These are phyloP conservation scores for Paraphoma sp. DNA, from an alignment of 2,329 filamentous ascomycete genomes.

Conservation along the genomic window DNA sequence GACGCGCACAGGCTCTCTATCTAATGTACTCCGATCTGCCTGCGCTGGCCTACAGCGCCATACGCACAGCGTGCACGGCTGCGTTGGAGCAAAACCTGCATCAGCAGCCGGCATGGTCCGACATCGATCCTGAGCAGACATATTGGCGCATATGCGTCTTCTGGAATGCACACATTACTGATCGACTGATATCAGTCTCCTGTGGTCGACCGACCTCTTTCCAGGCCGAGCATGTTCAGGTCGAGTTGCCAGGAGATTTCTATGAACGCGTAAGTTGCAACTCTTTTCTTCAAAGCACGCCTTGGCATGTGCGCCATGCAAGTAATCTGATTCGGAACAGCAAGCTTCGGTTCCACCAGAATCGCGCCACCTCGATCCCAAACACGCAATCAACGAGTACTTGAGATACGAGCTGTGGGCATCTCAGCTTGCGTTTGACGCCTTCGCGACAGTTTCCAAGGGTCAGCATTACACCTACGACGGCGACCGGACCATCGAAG, in stretches of 20 bases:
- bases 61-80: slow-evolving; percentile 36
- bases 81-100: slow-evolving; percentile 39
- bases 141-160: slow-evolving; percentile 36
- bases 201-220: slow-evolving; percentile 40
- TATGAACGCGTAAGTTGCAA: slow-evolving; percentile 22
- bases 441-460: slow-evolving; percentile 7
- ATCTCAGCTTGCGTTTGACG: slow-evolving; percentile 30
- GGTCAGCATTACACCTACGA: not conserved
- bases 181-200: slow-evolving; percentile 38
- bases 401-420: slow-evolving; percentile 31
- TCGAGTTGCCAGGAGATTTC: slow-evolving; percentile 28
- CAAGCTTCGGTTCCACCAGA: slow-evolving; percentile 1
- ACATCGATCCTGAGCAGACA: slow-evolving; percentile 17
- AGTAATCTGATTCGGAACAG: not conserved
- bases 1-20: slow-evolving; percentile 33
- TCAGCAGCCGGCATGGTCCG: slow-evolving; percentile 28
- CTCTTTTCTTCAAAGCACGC: not conserved
- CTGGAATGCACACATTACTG: slow-evolving; percentile 36
- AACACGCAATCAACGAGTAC: slow-evolving; percentile 18
- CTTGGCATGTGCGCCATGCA: not conserved
- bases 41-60: slow-evolving; percentile 36
- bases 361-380: slow-evolving; percentile 1
- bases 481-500: slow-evolving; percentile 1
- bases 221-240: slow-evolving; percentile 34
- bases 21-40: slow-evolving; percentile 32